Evolutionary conservation across 1,284 basidiomycete genomes (phyloP), one percentile per base, ranked within the genome.

Genomic region (Entoloma clypeatum): DNA sequence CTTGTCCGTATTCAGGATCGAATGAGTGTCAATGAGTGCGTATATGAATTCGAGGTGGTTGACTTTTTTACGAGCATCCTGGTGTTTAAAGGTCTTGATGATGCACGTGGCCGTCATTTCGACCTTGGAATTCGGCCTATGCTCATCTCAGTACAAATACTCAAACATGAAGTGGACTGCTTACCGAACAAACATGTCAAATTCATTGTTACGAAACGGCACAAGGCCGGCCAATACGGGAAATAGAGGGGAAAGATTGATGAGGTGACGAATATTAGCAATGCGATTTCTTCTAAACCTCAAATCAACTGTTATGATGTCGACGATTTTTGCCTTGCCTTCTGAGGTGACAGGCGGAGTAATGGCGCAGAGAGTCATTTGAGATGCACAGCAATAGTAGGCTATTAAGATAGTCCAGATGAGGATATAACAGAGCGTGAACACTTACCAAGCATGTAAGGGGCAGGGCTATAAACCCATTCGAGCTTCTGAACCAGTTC

Each of bases 361-460:
- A 37, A 41, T 43, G 34, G 47, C 46, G 44, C 53, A 50, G 39
- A 50, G 52, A 13, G 35, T 51, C 53, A 30, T 19, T 18, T 19
- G 30, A 31, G 30, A 31, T 31, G 30, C 17, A 31, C n/a, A 31
- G 30, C 21, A 16, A n/a, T n/a, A n/a, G n/a, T n/a, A n/a, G n/a
- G n/a, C n/a, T n/a, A n/a, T n/a, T n/a, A n/a, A n/a, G n/a, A n/a
- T n/a, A n/a, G n/a, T n/a, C n/a, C n/a, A n/a, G n/a, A n/a, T n/a
- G n/a, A n/a, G n/a, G n/a, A n/a, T n/a, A n/a, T n/a, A n/a, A n/a
- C n/a, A n/a, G n/a, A n/a, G n/a, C n/a, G n/a, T n/a, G n/a, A n/a
- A n/a, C n/a, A n/a, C n/a, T n/a, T n/a, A n/a, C n/a, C n/a, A n/a
- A n/a, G n/a, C n/a, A n/a, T n/a, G n/a, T n/a, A n/a, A n/a, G n/a